Percentiles rank a stretch among this genome's conserved stretches.
Evolutionary conservation across 2,329 filamentous ascomycete species (phyloP).

Genomic region (Pyrenophora teres): DNA sequence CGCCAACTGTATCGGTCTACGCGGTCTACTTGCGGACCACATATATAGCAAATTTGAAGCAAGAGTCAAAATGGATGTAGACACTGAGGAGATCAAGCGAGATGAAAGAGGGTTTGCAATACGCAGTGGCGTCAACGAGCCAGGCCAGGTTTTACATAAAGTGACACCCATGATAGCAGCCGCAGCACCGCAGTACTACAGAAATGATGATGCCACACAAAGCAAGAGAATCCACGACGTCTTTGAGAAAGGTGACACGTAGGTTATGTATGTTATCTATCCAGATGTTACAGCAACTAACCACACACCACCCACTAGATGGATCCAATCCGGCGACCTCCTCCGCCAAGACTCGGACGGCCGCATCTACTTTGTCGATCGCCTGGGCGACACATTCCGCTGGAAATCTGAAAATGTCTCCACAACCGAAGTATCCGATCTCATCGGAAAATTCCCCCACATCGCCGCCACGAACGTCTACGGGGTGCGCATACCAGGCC

Average conservation of each 20-base stretch:
- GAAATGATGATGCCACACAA: constrained; percentile 41
- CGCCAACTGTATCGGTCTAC: constrained; percentile 38
- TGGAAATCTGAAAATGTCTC: constrained; percentile 55
- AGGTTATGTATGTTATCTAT: constrained; percentile 9
- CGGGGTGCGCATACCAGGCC: constrained; percentile 51
- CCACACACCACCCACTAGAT: constrained; percentile 23
- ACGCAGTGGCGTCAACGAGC: constrained; percentile 37
- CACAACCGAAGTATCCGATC: constrained; percentile 52
- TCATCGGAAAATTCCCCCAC: constrained; percentile 48
- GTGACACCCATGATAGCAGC: constrained; percentile 35
- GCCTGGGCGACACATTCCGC: constrained; percentile 48
- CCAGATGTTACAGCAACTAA: neutral
- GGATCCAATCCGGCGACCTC: constrained; percentile 48
- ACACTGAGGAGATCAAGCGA: constrained; percentile 46
- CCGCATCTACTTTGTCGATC: constrained; percentile 47
- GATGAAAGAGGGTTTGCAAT: constrained; percentile 44
- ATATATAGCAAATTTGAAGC: constrained; percentile 34
- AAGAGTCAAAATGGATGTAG: constrained; percentile 46
- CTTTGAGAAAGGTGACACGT: constrained; percentile 48
- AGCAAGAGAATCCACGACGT: constrained; percentile 41
- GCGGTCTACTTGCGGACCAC: constrained; percentile 45
- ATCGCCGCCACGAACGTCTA: constrained; percentile 53
- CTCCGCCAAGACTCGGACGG: constrained; percentile 43
- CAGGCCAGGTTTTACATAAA: constrained; percentile 43
- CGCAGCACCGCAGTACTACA: constrained; percentile 37